Conservation (phyloP, 2,329 filamentous ascomycete genomes). For the Curvularia sp. region DNA sequence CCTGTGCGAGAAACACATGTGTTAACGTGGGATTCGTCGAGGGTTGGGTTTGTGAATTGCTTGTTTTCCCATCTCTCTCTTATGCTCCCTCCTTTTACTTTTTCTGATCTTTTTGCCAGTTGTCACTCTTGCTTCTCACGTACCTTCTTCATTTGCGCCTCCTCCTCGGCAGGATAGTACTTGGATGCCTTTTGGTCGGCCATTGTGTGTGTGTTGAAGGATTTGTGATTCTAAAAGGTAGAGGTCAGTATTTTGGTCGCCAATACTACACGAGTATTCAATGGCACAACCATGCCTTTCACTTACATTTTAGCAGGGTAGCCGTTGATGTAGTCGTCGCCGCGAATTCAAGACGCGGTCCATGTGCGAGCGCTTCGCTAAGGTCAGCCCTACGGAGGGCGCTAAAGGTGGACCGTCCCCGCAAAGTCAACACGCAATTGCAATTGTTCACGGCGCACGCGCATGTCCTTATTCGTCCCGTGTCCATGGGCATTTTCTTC, state of each 20-base stretch:
- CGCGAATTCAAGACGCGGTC: conserved; percentile 25
- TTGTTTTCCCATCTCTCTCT: not conserved
- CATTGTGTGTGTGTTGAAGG: conserved; percentile 25
- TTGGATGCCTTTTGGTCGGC: conserved; percentile 82
- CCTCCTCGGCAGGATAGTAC: conserved; percentile 97
- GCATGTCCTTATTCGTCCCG: not conserved
- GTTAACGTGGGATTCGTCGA: conserved; percentile 14
- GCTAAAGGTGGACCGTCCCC: conserved; percentile 18
- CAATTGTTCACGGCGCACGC: conserved; percentile 7
- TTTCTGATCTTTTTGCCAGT: not conserved
- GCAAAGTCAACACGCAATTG: conserved; percentile 5
- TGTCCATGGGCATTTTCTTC: not conserved
- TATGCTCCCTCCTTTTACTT: not conserved
- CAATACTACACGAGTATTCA: not conserved
- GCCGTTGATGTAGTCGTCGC: conserved; percentile 15
- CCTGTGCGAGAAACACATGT: conserved; percentile 60
- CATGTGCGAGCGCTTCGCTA: conserved; percentile 33
- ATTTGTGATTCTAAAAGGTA: conserved; percentile 3
- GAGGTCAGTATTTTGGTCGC: not conserved
- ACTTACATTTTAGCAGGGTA: not conserved
- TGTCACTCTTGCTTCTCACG: conserved; percentile 55
- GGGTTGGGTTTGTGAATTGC: not conserved
- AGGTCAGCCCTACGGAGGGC: conserved; percentile 24
- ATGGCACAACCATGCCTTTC: not conserved
- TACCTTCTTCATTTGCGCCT: conserved; percentile 90